A percentile compares a stretch with the other conserved stretches of the same genome.
Evolutionary conservation across 139 green algal species (phyloP).

Genomic region (Chlamydomonas sphaeroides): DNA sequence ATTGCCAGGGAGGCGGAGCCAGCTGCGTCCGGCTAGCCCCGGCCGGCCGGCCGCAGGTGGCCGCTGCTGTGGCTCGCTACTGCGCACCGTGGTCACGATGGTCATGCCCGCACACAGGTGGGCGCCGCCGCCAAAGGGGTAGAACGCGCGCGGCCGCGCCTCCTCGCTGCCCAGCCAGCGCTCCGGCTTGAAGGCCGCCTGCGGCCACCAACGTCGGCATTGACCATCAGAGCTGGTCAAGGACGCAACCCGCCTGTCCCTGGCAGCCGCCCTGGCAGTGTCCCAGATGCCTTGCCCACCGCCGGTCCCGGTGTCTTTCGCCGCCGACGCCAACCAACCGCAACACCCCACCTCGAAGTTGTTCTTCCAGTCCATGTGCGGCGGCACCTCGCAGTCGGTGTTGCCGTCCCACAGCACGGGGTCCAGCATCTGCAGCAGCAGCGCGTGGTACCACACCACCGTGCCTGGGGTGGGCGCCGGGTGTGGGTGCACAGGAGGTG

Average conservation of each 20-base stretch:
- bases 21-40: no score
- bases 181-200: conserved; percentile 38
- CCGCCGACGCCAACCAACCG: no score
- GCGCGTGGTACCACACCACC: conserved; percentile 20
- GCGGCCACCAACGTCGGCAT: no score
- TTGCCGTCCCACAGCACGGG: conserved; percentile 40
- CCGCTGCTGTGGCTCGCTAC: neutral
- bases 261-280: no score
- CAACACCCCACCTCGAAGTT: conserved; percentile 35
- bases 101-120: conserved; percentile 47
- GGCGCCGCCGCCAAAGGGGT: conserved; percentile 27
- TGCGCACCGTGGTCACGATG: conserved; percentile 17
- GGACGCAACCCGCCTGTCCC: no score
- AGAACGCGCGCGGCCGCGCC: neutral
- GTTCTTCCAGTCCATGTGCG: conserved; percentile 50
- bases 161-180: conserved; percentile 33
- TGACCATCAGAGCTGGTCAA: no score
- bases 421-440: conserved; percentile 35
- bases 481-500: no score
- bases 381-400: conserved; percentile 6
- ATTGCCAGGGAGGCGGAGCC: no score
- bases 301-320: no score
- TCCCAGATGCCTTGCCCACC: no score
- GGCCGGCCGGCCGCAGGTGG: no score
- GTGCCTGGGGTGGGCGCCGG: neutral